Evolutionary conservation across 441 rosid genomes (phyloP).

Genomic region (Populus hybrid): DNA sequence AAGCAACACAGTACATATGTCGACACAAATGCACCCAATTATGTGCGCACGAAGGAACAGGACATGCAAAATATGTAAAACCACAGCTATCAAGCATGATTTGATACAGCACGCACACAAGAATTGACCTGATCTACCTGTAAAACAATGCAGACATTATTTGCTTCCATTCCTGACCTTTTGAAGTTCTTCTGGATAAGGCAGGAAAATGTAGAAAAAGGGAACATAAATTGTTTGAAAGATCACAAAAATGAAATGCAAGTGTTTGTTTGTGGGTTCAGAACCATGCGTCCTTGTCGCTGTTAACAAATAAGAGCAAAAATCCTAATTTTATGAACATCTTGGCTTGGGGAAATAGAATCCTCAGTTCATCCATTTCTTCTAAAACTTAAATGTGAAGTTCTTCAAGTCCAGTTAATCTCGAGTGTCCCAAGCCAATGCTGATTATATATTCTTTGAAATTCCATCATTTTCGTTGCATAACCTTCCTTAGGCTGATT

Average conservation of each 20-base stretch:
- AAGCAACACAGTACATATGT: too few relatives aligned
- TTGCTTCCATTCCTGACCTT: not conserved
- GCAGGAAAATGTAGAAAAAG: not conserved
- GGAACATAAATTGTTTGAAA: not conserved
- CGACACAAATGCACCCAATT: not conserved
- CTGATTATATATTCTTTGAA: not conserved
- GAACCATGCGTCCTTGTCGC: not conserved
- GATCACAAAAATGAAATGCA: not conserved
- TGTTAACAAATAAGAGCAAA: not conserved
- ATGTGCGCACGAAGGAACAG: not conserved
- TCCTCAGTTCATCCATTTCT: not conserved
- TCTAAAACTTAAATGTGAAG: not conserved
- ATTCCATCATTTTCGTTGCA: not conserved
- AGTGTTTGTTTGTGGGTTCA: not conserved
- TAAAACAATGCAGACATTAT: not conserved
- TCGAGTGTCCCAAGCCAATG: not conserved
- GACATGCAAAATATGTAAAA: not conserved
- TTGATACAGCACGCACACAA: not conserved
- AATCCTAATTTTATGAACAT: not conserved
- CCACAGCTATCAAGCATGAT: not conserved
- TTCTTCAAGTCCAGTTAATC: not conserved
- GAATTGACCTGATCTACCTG: not conserved
- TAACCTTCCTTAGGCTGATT: constrained; percentile 15
- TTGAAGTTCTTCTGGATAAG: not conserved
- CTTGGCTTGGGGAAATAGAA: not conserved